Base-by-base conservation (phyloP, 176 grass and related monocot species). In the Triticum turgidum region DNA sequence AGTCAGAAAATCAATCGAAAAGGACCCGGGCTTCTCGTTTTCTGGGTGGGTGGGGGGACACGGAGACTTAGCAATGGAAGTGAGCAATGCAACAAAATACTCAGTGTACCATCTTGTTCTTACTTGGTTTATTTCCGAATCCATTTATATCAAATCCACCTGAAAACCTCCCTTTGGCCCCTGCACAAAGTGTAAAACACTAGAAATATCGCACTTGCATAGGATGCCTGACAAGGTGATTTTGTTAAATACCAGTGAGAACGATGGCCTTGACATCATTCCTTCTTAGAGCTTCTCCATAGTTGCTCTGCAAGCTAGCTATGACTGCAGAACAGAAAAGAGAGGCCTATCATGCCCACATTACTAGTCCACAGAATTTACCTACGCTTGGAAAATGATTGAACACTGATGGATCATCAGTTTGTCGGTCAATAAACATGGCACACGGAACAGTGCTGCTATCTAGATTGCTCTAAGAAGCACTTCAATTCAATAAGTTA, bases 251-350 rank as follows among this genome's bases (percentile, higher is more conserved):
- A 98, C 96, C 89, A 87, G 93, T 98, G 37, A 98, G 62, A 73
- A 98, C 91, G 12, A 95, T 94, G 74, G 93, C 96, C 84, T 92
- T 94, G 61, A 96, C 92, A 89, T 98, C 96, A 20, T 86, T 84
- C 81, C 93, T 94, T 77, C 64, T 85, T 66, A 95, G 59, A 76
- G 93, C 91, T 76, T 92, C 73, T 58, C 11, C 52, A 38, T 92
- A 98, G 49, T 91, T 85, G 9, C 78, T 84, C 71, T 76, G 61
- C 86, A 98, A 89, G 81, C 93, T 94, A 12, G 83, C 76, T 71
- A 98, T 67, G 37, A 92, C 96, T 98, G 93, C 42, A 90, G 38
- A 75, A 83, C 67, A 38, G 41, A 71, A 78, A 68, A 69, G 13
- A 70, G 3, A 14, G 66, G 32, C 71, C 39, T 74, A 42, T 91